Evolutionary conservation across 2,329 filamentous ascomycete genomes (phyloP).

Genomic region (Curvularia spicifera): DNA sequence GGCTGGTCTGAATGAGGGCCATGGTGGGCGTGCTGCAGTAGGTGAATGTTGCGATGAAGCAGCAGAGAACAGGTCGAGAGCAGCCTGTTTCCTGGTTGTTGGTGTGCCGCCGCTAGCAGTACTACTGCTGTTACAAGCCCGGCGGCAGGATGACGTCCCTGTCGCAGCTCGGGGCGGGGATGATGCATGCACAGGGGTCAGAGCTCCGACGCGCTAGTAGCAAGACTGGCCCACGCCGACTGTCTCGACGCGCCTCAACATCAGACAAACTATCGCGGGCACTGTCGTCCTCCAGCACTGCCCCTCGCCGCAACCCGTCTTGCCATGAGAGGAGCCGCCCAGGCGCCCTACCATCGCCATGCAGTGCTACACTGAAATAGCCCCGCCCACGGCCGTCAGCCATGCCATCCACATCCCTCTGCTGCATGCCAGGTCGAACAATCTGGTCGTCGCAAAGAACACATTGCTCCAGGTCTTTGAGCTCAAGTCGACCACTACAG

Average conservation of each 20-base stretch:
- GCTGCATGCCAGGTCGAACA: slow-evolving; percentile 74
- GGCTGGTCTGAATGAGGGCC: slow-evolving; percentile 79
- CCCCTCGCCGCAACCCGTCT: slow-evolving; percentile 3
- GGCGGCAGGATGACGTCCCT: slow-evolving; percentile 22
- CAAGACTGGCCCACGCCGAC: slow-evolving; percentile 4
- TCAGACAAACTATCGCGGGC: slow-evolving; percentile 15
- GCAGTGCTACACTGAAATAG: slow-evolving; percentile 98
- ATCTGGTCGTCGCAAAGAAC: slow-evolving; percentile 89
- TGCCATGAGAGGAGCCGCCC: slow-evolving; percentile 27
- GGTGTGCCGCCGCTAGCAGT: not conserved
- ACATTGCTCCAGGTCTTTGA: slow-evolving; percentile 92
- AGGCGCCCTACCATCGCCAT: slow-evolving; percentile 56
- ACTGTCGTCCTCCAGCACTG: slow-evolving; percentile 7
- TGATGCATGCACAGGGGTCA: slow-evolving; percentile 15
- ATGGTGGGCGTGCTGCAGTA: slow-evolving; percentile 47
- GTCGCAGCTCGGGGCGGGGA: slow-evolving; percentile 8
- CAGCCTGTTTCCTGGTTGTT: not conserved
- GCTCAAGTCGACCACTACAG: slow-evolving; percentile 69
- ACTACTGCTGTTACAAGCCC: not conserved
- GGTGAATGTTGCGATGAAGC: not conserved
- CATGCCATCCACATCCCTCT: slow-evolving; percentile 84
- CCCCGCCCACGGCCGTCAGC: slow-evolving; percentile 91
- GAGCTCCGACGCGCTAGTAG: slow-evolving; percentile 18
- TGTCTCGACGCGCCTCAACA: slow-evolving; percentile 30
- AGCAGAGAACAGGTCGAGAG: not conserved